Conservation (phyloP, 441 rosid species). For the Corymbia calophylla region DNA sequence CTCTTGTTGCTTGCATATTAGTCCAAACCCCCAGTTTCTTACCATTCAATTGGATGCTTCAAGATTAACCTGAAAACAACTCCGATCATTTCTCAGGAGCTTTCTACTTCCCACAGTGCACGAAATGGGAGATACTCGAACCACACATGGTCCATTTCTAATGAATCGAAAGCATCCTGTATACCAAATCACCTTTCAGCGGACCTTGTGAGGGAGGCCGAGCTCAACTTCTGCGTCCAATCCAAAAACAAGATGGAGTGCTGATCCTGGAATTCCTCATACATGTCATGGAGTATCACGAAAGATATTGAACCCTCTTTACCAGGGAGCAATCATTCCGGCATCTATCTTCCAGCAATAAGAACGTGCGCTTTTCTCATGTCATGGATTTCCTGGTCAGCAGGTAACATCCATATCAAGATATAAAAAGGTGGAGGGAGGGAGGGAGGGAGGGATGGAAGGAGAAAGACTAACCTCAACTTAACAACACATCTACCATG, state of each 20-base stretch:
- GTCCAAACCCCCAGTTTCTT: fast-evolving
- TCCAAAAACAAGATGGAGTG: background rate
- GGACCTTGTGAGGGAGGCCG: background rate
- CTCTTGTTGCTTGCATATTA: background rate
- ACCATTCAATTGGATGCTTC: background rate
- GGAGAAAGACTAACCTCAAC: background rate
- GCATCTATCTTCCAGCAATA: background rate
- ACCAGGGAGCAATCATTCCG: background rate
- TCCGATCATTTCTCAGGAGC: background rate
- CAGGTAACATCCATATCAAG: background rate
- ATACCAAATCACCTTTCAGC: background rate
- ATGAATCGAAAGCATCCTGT: background rate
- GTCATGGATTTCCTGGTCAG: background rate
- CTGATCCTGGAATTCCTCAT: background rate
- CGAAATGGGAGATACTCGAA: fast-evolving
- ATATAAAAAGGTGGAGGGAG: background rate
- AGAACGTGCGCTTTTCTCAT: background rate
- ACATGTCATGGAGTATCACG: background rate
- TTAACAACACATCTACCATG: background rate
- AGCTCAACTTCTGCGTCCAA: background rate
- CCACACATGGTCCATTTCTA: background rate
- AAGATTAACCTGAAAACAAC: fast-evolving
- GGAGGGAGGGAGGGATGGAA: background rate
- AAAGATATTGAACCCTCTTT: background rate
- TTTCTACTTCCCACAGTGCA: background rate